phyloP scores from a whole-genome alignment of 176 grass and related monocot species.

The Hordeum marinum region DNA sequence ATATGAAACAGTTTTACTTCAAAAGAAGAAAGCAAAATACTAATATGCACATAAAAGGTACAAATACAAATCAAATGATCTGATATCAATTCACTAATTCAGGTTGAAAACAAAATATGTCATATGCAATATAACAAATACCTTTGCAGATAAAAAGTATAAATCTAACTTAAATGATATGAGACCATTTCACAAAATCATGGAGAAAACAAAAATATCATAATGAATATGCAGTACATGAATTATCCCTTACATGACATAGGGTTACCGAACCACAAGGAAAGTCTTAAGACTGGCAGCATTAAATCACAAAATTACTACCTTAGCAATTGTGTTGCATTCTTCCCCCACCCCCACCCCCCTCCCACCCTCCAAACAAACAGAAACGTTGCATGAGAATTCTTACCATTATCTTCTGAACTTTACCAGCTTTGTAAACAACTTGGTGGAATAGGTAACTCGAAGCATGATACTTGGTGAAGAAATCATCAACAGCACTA shows the following conservation, averaged over 20 bases:
- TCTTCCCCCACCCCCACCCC: not conserved
- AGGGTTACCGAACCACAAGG: not conserved
- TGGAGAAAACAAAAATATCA: not conserved
- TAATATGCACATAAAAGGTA: not conserved
- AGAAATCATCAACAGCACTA: slow-evolving; percentile 65
- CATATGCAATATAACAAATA: not conserved
- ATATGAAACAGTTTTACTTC: slow-evolving; percentile 3
- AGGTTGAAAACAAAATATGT: not conserved
- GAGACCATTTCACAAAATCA: not conserved
- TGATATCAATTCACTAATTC: not conserved
- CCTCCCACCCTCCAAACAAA: not conserved
- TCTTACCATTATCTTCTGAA: slow-evolving; percentile 89
- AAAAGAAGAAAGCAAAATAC: not conserved
- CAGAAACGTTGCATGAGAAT: not conserved
- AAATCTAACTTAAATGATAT: not conserved
- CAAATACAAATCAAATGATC: not conserved
- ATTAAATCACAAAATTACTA: not conserved
- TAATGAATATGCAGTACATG: not conserved
- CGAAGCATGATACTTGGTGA: slow-evolving; percentile 83
- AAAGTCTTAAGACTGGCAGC: not conserved
- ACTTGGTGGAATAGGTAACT: slow-evolving; percentile 94
- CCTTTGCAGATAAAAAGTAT: not conserved
- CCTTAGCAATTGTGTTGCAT: not conserved
- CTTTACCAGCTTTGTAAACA: slow-evolving; percentile 78
- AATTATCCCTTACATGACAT: not conserved